Evolutionary conservation across 1,284 basidiomycete species (phyloP), one percentile per base, ranked within the genome.

Genomic region (Irpex rosettiformis): DNA sequence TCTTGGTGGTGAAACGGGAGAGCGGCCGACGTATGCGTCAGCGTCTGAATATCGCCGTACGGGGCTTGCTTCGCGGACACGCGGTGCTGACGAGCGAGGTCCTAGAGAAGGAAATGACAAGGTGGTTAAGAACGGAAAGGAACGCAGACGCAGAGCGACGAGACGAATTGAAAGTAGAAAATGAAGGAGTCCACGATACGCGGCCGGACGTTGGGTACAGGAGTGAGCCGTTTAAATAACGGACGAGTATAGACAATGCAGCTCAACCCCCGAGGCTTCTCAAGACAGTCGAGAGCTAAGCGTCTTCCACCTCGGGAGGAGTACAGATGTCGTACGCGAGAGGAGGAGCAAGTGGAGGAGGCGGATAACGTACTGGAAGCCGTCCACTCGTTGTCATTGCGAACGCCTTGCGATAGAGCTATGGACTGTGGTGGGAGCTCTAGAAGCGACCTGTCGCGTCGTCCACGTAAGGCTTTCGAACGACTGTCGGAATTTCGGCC

Each of bases 341-440:
- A 47, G 43, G 43, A 45, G 72, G 69, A 71, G 72, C 65, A 69
- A 76, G 73, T 76, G 75, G 69, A 83, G 74, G 80, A 86, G 80
- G 84, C 77, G 75, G 83, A 88, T 76, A 89, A 89, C 86, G 86
- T 89, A 89, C 87, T 88, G 74, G 78, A 73, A 79, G 83, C 72
- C 74, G 82, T 73, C 71, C 78, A 75, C 70, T 74, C 74, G 62
- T 73, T 75, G 64, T 70, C 72, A 62, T 73, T 72, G 59, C 66
- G 71, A 61, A 65, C 66, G 66, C 70, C 62, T 67, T 64, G 65
- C 24, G 66, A 55, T 24, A 62, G 52, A 45, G 59, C 59, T 22
- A 58, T 28, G 51, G 58, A 54, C 55, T 59, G 59, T 24, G 60
- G 53, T 30, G 58, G 63, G 54, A 61, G 57, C 28, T 63, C 62